A percentile compares a stretch with the other conserved stretches of the same genome.
Conservation (phyloP, 2,329 filamentous ascomycete species). For the Leptographium radiaticola region DNA sequence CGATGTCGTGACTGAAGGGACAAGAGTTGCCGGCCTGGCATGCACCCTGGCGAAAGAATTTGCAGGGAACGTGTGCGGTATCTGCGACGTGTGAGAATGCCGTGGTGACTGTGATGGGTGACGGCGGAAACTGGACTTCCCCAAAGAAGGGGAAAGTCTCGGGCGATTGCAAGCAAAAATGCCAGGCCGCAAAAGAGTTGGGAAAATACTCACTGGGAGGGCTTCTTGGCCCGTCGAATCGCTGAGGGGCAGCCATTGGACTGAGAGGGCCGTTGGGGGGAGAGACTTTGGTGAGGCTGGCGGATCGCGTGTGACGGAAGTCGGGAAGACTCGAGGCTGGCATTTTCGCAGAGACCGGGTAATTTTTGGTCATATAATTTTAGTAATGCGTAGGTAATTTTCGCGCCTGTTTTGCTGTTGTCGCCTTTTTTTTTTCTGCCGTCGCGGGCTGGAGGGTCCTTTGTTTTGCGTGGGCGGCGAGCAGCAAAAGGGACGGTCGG, state of each 20-base stretch:
- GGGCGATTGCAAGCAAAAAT: not conserved
- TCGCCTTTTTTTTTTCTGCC: not conserved
- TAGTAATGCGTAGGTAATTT: not conserved
- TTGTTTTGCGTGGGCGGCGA: not conserved
- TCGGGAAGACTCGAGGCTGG: constrained; percentile 15
- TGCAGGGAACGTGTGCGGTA: constrained; percentile 95
- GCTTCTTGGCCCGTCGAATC: constrained; percentile 49
- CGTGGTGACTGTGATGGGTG: too few relatives aligned
- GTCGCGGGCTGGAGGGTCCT: not conserved
- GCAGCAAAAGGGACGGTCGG: not conserved
- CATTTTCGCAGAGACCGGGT: constrained; percentile 11
- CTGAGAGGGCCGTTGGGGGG: constrained; percentile 19
- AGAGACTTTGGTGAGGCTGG: constrained; percentile 40
- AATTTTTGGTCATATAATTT: not conserved
- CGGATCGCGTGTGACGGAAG: constrained; percentile 37
- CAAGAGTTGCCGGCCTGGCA: constrained; percentile 94
- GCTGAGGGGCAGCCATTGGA: constrained; percentile 22
- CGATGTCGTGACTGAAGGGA: constrained; percentile 89
- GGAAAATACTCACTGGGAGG: constrained; percentile 41
- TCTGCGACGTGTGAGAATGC: constrained; percentile 36
- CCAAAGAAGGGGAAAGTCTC: not conserved
- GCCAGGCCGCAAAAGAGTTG: not conserved
- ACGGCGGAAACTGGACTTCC: too few relatives aligned
- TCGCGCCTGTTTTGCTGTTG: not conserved
- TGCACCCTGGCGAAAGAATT: constrained; percentile 94